Evolutionary conservation across 2,329 filamentous ascomycete species (phyloP).

Genomic region (Paecilomyces variotii): DNA sequence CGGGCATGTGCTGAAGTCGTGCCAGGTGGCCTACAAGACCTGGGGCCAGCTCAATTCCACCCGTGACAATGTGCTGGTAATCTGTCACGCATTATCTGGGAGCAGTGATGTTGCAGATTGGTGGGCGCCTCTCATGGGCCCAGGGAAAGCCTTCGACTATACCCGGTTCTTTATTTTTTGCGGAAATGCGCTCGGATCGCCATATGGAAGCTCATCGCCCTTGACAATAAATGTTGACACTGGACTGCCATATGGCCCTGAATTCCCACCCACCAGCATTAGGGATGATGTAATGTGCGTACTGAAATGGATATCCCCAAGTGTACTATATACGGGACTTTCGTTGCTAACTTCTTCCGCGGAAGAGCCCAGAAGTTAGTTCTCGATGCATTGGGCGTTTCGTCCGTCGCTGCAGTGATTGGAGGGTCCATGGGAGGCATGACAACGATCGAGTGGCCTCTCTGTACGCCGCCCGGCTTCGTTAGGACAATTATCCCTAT

Average conservation of each 20-base stretch:
- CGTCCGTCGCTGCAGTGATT: conserved; percentile 68
- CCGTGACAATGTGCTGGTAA: conserved; percentile 62
- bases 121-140: conserved; percentile 76
- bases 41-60: conserved; percentile 52
- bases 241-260: conserved; percentile 77
- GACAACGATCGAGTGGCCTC: conserved; percentile 84
- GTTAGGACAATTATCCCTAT: conserved; percentile 75
- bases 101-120: conserved; percentile 79
- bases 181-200: neutral
- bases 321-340: neutral
- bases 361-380: conserved; percentile 60
- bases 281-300: conserved; percentile 65
- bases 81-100: conserved; percentile 78
- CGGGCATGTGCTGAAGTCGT: conserved; percentile 10
- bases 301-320: conserved; percentile 8
- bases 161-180: conserved; percentile 65
- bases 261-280: conserved; percentile 78
- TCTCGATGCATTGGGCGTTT: conserved; percentile 71
- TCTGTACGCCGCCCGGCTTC: conserved; percentile 54
- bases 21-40: conserved; percentile 61
- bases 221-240: conserved; percentile 73
- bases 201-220: neutral
- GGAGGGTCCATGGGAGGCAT: conserved; percentile 83
- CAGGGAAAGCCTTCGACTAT: conserved; percentile 71
- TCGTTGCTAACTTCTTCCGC: neutral